Percentiles rank a stretch among this genome's conserved stretches.
Conservation (phyloP, 257 asterid genomes). For the Mitragyna speciosa region DNA sequence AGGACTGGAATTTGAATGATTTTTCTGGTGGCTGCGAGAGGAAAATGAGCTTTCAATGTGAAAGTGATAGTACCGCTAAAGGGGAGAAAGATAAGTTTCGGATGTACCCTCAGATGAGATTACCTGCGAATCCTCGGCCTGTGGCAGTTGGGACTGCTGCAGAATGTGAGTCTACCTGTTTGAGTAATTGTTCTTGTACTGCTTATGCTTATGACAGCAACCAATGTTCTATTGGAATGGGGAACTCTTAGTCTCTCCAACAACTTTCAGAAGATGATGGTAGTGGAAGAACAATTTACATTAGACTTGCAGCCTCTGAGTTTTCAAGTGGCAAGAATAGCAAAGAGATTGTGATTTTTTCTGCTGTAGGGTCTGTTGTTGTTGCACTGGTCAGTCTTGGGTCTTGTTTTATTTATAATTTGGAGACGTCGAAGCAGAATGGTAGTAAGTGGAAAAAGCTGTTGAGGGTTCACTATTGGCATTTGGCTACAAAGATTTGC, state of each 20-base stretch:
- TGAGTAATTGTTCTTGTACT: conserved; percentile 45
- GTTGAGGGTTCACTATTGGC: conserved; percentile 41
- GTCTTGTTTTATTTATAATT: conserved; percentile 20
- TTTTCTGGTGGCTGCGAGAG: conserved; percentile 47
- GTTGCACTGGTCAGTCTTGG: conserved; percentile 24
- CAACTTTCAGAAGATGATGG: conserved; percentile 26
- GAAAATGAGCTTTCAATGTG: conserved; percentile 28
- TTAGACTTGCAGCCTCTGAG: conserved; percentile 38
- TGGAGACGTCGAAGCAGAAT: conserved; percentile 20
- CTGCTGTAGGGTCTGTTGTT: conserved; percentile 34
- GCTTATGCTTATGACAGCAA: conserved; percentile 36
- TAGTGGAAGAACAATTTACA: conserved; percentile 25
- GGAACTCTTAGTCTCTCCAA: conserved; percentile 18
- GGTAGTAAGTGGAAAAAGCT: conserved; percentile 19
- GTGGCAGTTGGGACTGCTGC: conserved; percentile 20
- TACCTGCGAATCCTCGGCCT: conserved; percentile 16
- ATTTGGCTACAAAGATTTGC: conserved; percentile 39
- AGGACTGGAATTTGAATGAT: conserved; percentile 40
- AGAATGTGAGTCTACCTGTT: conserved; percentile 42
- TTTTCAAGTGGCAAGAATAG: conserved; percentile 22
- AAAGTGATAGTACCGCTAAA: background rate
- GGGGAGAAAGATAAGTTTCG: conserved; percentile 30
- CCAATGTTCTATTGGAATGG: conserved; percentile 20
- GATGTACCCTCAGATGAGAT: conserved; percentile 15
- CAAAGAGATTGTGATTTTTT: conserved; percentile 32